A percentile compares a stretch with the other conserved stretches of the same genome.
Evolutionary conservation across 163 green algal species (phyloP).

Genomic region (Scenedesmus sp.): DNA sequence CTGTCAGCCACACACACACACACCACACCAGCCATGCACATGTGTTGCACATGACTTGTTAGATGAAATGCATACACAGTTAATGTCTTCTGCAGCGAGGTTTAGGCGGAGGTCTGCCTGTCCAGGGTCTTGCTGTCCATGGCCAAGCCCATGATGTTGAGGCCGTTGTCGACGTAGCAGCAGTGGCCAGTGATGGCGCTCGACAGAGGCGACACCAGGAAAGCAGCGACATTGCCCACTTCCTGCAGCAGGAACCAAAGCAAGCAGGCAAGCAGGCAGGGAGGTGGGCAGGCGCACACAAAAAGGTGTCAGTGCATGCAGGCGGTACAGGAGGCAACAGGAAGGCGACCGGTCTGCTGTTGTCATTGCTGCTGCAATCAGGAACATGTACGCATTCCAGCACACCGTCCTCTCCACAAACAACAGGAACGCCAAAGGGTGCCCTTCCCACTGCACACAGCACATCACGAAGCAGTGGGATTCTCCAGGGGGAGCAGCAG

Average conservation of each 20-base stretch:
- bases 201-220: slow-evolving; percentile 95
- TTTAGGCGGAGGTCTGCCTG: slow-evolving; percentile 11
- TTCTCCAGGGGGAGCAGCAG: not conserved
- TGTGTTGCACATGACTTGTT: not conserved
- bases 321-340: not conserved
- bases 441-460: too few species aligned
- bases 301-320: not conserved
- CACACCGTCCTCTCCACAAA: too few species aligned
- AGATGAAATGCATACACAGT: not conserved
- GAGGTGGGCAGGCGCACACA: too few species aligned
- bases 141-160: slow-evolving; percentile 96
- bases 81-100: not conserved
- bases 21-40: not conserved
- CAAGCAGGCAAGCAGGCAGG: not conserved
- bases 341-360: too few species aligned
- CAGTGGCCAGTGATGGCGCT: slow-evolving; percentile 91
- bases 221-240: slow-evolving; percentile 93
- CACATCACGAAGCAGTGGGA: not conserved
- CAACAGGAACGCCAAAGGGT: too few species aligned
- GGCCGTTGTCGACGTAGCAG: slow-evolving; percentile 98
- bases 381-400: too few species aligned
- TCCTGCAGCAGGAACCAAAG: slow-evolving; percentile 67
- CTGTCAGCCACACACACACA: not conserved
- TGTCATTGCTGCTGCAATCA: too few species aligned
- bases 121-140: slow-evolving; percentile 75